Conservation (phyloP, 495 filamentous ascomycete species). For the Pseudomonodictys pantanalensis region DNA sequence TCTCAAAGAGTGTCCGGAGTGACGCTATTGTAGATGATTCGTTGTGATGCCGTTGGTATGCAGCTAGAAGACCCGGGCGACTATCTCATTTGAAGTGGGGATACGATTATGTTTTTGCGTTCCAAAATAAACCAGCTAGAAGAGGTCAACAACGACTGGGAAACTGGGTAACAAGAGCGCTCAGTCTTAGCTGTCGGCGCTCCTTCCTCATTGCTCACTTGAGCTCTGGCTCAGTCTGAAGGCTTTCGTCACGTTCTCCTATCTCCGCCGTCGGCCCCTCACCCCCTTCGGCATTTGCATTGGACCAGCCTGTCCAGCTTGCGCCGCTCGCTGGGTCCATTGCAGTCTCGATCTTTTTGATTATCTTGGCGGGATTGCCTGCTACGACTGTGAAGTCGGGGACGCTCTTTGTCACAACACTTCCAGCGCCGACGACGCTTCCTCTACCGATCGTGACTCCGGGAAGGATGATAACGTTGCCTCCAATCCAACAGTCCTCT, state of each 20-base stretch:
- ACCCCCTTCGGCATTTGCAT: conserved; percentile 18
- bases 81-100: too few species aligned
- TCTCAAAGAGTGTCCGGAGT: too few species aligned
- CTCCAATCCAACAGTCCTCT: conserved; percentile 88
- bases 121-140: too few species aligned
- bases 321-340: conserved; percentile 25
- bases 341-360: conserved; percentile 32
- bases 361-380: conserved; percentile 41
- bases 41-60: too few species aligned
- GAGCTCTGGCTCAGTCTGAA: background rate
- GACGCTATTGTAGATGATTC: too few species aligned
- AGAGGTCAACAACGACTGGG: too few species aligned
- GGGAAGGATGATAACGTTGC: conserved; percentile 68
- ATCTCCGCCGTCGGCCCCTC: conserved; percentile 26
- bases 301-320: conserved; percentile 8
- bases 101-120: too few species aligned
- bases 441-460: conserved; percentile 82
- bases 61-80: too few species aligned
- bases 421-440: conserved; percentile 75
- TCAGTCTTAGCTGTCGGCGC: too few species aligned
- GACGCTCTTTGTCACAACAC: conserved; percentile 73
- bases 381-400: conserved; percentile 39
- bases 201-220: background rate
- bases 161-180: too few species aligned
- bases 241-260: conserved; percentile 9